Evolutionary conservation across 768 basidiomycete species (phyloP), one percentile per base, ranked within the genome.

Genomic region (Steccherinum ochraceum): DNA sequence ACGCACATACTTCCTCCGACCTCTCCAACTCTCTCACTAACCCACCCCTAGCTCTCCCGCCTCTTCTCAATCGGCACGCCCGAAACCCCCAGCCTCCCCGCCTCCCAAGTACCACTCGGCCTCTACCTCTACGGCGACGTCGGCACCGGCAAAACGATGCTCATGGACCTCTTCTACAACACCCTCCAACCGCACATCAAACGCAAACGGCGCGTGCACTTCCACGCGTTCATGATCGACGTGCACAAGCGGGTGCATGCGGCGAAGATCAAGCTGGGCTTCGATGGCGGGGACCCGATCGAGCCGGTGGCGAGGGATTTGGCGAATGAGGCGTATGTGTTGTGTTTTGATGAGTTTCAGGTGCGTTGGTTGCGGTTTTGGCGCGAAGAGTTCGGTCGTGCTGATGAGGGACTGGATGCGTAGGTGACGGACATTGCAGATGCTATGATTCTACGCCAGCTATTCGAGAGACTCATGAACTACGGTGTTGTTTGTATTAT

Each of bases 291-390:
- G 16, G 93, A 97, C 64, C 85, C 90, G 24, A 89, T 96, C 61
- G 72, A 82, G 21, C 89, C 91, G 19, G 91, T 95, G 10, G 93
- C 93, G 5, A 71, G 88, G 54, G 89, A 93, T 60, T 69, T 97
- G 46, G 95, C 93, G 2, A 77, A 77, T 44, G 85, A 96, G 53
- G 88, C 91, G 5, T 80, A 76, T 52, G 79, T 99, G 1, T 70
- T 99, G 40, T 97, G 95, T 64, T 96, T 99, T 62, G 95, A 99
- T 62, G 95, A 99, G 72, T 98, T 98, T 62, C 95, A 98, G 79
- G 93, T 89, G 64, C 58, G 72, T 53, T 61, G 53, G 54, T n/a
- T n/a, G n/a, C n/a, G 44, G 39, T 55, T 20, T 25, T 39, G 30
- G 27, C 35, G n/a, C 18, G 16, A 2, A 11, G 49, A 55, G 45